A percentile compares a stretch with the other conserved stretches of the same genome.
Evolutionary conservation across 768 basidiomycete genomes (phyloP).

Genomic region (Porphyrellus cyaneotinctus): DNA sequence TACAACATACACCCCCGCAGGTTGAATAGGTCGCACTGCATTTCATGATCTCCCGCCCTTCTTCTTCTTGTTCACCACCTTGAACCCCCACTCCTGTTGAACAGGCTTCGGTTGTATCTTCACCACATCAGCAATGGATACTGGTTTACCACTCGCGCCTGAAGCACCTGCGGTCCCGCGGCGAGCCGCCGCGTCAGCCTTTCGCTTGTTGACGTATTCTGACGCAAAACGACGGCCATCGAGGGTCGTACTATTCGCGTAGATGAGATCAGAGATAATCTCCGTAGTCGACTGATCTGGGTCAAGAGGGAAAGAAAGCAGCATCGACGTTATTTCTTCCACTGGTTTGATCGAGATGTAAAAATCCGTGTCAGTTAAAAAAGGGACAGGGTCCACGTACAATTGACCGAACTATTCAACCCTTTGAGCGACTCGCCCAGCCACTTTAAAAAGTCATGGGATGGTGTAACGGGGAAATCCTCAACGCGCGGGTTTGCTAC

Average conservation of each 20-base stretch:
- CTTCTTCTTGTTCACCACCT: slow-evolving; percentile 95
- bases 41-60: slow-evolving; percentile 59
- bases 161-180: slow-evolving; percentile 42
- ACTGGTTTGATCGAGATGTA: slow-evolving; percentile 46
- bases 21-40: neutral
- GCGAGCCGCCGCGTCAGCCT: slow-evolving; percentile 65
- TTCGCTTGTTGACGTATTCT: slow-evolving; percentile 85
- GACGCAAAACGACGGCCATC: slow-evolving; percentile 94
- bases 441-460: slow-evolving; percentile 92
- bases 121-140: slow-evolving; percentile 86
- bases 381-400: slow-evolving; percentile 34
- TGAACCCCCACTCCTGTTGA: slow-evolving; percentile 83
- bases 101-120: slow-evolving; percentile 79
- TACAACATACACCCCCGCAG: slow-evolving; percentile 11
- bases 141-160: slow-evolving; percentile 41
- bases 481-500: slow-evolving; percentile 43
- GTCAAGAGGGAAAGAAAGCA: slow-evolving; percentile 91
- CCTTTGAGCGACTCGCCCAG: slow-evolving; percentile 80
- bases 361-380: slow-evolving; percentile 10
- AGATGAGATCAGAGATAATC: slow-evolving; percentile 93
- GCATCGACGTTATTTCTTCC: slow-evolving; percentile 94
- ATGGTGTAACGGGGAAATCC: slow-evolving; percentile 63
- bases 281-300: slow-evolving; percentile 79
- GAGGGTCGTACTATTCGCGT: slow-evolving; percentile 89
- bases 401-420: slow-evolving; percentile 50